Base-by-base conservation (phyloP, 257 asterid species). In the Solanum virginianum region DNA sequence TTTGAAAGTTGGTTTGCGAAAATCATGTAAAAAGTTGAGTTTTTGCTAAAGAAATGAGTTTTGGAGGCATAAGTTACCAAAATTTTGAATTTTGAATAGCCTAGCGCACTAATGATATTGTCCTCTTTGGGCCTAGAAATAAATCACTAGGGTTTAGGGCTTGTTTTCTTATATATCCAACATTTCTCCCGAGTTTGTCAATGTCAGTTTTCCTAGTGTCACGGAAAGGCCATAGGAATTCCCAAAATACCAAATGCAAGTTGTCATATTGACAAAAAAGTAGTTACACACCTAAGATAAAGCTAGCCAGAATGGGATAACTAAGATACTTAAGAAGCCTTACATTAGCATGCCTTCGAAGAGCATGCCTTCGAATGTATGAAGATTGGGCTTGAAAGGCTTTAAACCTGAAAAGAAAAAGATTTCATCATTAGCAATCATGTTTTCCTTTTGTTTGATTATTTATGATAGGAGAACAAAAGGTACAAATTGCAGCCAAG, bases 381-480 rank as follows among this genome's bases (percentile, higher is more conserved):
- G 70, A 83, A 87, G 69, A 51, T 60, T 57, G 88, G 24, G 29
- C 87, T 84, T 18, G 82, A 66, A 86, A 75, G 81, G 82, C 16
- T 49, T 83, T 72, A n/a, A 10, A 45, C 59, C 81, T 74, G 81
- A 45, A 74, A 74, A 74, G 13, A 74, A 74, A 74, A 47, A 45
- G 59, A 49, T n/a, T 15, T n/a, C 47, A 74, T 74, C 39, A 74
- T n/a, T 45, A 7, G 4, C 80, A n/a, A 43, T 20, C 56, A n/a
- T 10, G 18, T 72, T 43, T 71, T 72, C 36, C 56, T 12, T 72
- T 7, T 8, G 57, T 45, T 45, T 45, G n/a, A 72, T 45, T 45
- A 72, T 45, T n/a, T 45, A 72, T 72, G 22, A 72, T 49, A 69
- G 26, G 2, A 74, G 20, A 47, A 39, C 57, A 45, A 72, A 41